Evolutionary conservation across 2,329 filamentous ascomycete species (phyloP).

Genomic region (Chalara sp.): DNA sequence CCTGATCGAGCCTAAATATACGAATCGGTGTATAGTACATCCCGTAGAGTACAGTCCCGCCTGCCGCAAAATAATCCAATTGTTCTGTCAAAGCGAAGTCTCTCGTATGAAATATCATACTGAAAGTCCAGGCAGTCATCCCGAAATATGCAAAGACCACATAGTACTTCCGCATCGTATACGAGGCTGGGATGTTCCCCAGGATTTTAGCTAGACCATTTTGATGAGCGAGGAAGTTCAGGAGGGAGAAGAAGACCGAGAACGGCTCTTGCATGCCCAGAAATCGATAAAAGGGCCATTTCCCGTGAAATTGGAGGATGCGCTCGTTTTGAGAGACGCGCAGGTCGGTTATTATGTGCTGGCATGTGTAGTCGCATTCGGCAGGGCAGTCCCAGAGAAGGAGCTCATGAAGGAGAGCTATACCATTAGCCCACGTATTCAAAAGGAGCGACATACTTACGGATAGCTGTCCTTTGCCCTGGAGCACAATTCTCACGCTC

Average conservation of each 20-base stretch:
- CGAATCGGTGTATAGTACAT: slow-evolving; percentile 79
- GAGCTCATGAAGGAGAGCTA: slow-evolving; percentile 77
- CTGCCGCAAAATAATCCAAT: slow-evolving; percentile 92
- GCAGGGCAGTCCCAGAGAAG: slow-evolving; percentile 87
- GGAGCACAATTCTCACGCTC: slow-evolving; percentile 69
- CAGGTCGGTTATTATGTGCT: slow-evolving; percentile 76
- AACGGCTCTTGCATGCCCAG: slow-evolving; percentile 93
- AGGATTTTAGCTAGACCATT: slow-evolving; percentile 67
- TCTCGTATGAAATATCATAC: slow-evolving; percentile 85
- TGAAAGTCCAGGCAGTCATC: slow-evolving; percentile 78
- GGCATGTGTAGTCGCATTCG: slow-evolving; percentile 97
- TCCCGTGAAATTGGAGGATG: slow-evolving; percentile 91
- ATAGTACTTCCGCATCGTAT: slow-evolving; percentile 77
- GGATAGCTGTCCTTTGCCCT: slow-evolving; percentile 40
- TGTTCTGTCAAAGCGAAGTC: slow-evolving; percentile 86
- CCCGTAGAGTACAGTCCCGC: slow-evolving; percentile 83
- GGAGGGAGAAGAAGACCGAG: slow-evolving; percentile 84
- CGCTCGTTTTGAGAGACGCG: slow-evolving; percentile 61
- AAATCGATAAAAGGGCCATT: slow-evolving; percentile 94
- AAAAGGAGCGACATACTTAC: slow-evolving; percentile 12
- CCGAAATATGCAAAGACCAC: slow-evolving; percentile 73
- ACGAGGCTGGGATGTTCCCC: slow-evolving; percentile 61
- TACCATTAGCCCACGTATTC: slow-evolving; percentile 13
- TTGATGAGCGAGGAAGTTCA: slow-evolving; percentile 84
- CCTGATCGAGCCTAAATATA: slow-evolving; percentile 72